These are phyloP conservation scores for Penicillium sp. DNA, from an alignment of 2,329 filamentous ascomycete genomes.

Conservation along the genomic window DNA sequence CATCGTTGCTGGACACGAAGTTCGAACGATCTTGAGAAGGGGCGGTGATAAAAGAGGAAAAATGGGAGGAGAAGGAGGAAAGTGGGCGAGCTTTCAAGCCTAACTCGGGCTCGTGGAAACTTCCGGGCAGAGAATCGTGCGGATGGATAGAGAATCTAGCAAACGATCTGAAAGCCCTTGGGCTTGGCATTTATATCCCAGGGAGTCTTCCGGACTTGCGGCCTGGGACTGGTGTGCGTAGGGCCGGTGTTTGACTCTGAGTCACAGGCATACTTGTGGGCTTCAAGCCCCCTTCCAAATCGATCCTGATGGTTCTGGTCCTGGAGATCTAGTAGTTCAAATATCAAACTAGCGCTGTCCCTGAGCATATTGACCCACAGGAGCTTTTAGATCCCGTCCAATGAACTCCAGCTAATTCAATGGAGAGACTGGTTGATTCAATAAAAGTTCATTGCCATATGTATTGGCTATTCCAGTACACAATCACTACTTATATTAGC, in stretches of 20 bases:
- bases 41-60: not conserved
- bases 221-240: too few relatives aligned
- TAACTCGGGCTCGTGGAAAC: too few relatives aligned
- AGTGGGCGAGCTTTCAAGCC: not conserved
- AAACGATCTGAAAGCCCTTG: too few relatives aligned
- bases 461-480: too few relatives aligned
- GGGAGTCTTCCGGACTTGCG: too few relatives aligned
- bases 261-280: too few relatives aligned
- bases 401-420: not conserved
- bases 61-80: not conserved
- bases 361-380: not conserved
- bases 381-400: not conserved
- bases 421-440: not conserved
- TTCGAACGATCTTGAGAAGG: not conserved
- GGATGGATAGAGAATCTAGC: too few relatives aligned
- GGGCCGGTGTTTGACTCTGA: too few relatives aligned
- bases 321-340: not conserved
- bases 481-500: too few relatives aligned
- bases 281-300: not conserved
- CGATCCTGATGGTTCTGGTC: not conserved
- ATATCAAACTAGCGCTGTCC: not conserved
- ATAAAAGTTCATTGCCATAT: too few relatives aligned
- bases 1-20: conserved; percentile 31
- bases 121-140: too few relatives aligned
- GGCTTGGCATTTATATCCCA: too few relatives aligned